Base-by-base conservation (phyloP, 176 grass and related monocot genomes). In the Tillandsia leiboldiana region DNA sequence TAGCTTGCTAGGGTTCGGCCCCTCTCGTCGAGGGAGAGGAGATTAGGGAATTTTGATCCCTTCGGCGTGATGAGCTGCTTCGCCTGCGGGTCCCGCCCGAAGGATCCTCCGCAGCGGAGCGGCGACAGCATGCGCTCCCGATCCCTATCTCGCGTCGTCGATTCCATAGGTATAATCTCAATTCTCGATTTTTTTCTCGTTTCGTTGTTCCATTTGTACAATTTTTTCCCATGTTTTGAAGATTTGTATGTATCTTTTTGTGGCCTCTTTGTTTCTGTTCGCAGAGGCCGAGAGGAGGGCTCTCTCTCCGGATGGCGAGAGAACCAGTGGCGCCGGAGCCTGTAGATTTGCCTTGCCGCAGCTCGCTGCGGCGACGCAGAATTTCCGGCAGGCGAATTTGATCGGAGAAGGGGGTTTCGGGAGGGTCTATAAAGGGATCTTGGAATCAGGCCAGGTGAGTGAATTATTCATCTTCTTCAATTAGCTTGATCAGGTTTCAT, bases 11-110 rank as follows among this genome's bases (percentile, higher is more conserved):
- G 56, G 22, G 56, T 9, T 61, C 17, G 8, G 56, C 22, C 18
- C 17, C 54, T 20, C 17, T 18, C 56, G 22, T 15, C 10, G 26
- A 61, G 9, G 47, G 51, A 3, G 10, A 18, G 69, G 56, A 42
- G 33, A 42, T 42, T 42, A 42, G 33, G 33, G 33, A 42, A 6
- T 42, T 42, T 42, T 42, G 4, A 42, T 42, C 5, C 5, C 33
- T 42, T 42, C 33, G 33, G 33, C 33, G 71, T 42, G 72, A 85
- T 85, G 83, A 80, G 73, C 28, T 85, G 83, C 73, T 85, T 85
- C 52, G 53, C 73, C 48, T 85, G 83, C 52, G 61, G 61, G 11
- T 56, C 58, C 11, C 56, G 65, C 29, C 29, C 26, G 42, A 48
- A 48, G 4, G 48, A 69, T 11, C 65, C 66, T 10, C 10, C 68